Base-by-base conservation (phyloP, 1,284 basidiomycete genomes). In the Inonotus obliquus region DNA sequence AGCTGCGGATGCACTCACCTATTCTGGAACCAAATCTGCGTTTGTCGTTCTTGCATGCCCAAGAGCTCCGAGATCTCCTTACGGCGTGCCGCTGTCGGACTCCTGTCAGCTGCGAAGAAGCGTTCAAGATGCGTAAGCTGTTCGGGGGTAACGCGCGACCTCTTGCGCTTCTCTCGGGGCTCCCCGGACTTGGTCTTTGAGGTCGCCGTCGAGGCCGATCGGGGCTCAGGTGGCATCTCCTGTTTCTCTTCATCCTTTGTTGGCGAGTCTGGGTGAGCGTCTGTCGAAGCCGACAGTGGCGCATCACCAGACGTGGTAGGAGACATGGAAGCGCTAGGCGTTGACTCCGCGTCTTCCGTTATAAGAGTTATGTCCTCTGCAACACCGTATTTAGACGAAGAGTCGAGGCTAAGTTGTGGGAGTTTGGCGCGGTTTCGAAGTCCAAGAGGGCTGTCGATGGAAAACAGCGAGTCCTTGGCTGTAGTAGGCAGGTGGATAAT, bases 1-100 rank as follows among this genome's bases (percentile, higher is more conserved):
- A 58, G 54, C 44, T 27, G 35, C 60, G 37, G 44, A 45, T 54
- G 47, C 29, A 69, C 80, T 55, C 65, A 89, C 89, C 90, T 79
- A 69, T 92, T 92, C 71, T 92, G 90, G 69, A 91, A 92, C 91
- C 90, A 92, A 60, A 92, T 89, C 73, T 92, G 90, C 0, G 88
- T 91, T 76, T 92, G 90, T 45, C 89, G 84, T 73, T 92, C 90
- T 62, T 88, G 81, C 87, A 92, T 91, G 19, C 88, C 87, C n/a
- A 92, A 77, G 62, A 82, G 72, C 38, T 85, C 81, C 61, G 87
- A 85, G 59, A 92, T 91, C 68, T 91, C 89, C 63, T 83, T 82
- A 55, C 90, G 78, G 56, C 84, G 80, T 6, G 79, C 79, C 4
- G 87, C 85, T 2, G 86, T 87, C 13, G 90, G 90, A 67, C 83